Conservation (phyloP, 2,329 filamentous ascomycete genomes). For the Ceratocystis diversiconidia region DNA sequence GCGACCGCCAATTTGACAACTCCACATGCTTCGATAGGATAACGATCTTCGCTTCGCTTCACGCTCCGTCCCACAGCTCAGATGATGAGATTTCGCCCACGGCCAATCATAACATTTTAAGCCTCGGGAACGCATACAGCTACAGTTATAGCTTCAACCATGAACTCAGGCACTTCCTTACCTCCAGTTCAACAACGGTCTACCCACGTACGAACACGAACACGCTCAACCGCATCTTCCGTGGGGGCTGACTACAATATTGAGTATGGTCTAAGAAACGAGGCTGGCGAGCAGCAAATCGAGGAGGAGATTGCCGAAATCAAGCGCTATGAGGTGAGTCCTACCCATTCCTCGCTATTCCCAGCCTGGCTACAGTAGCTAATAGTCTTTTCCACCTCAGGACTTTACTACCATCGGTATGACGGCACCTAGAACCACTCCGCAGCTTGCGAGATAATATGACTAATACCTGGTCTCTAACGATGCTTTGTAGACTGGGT, state of each 20-base stretch:
- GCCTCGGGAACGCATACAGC: neutral
- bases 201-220: slow-evolving; percentile 9
- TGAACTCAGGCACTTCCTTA: slow-evolving; percentile 11
- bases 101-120: neutral
- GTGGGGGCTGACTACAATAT: slow-evolving; percentile 17
- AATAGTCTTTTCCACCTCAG: slow-evolving; percentile 22
- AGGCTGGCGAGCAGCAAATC: slow-evolving; percentile 46
- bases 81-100: neutral
- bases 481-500: slow-evolving; percentile 60
- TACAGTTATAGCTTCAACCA: slow-evolving; percentile 6
- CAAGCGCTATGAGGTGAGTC: slow-evolving; percentile 71
- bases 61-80: neutral
- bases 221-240: slow-evolving; percentile 5
- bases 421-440: slow-evolving; percentile 18
- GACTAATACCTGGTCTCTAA: neutral
- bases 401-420: slow-evolving; percentile 90
- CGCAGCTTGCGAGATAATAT: neutral
- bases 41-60: neutral
- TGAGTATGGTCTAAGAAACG: slow-evolving; percentile 24
- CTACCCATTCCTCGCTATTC: neutral
- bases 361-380: neutral
- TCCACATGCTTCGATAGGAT: neutral
- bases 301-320: slow-evolving; percentile 96
- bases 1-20: neutral
- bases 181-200: slow-evolving; percentile 5